These are phyloP conservation scores for Cercospora janseana DNA, from an alignment of 2,329 filamentous ascomycete genomes.

Conservation along the genomic window DNA sequence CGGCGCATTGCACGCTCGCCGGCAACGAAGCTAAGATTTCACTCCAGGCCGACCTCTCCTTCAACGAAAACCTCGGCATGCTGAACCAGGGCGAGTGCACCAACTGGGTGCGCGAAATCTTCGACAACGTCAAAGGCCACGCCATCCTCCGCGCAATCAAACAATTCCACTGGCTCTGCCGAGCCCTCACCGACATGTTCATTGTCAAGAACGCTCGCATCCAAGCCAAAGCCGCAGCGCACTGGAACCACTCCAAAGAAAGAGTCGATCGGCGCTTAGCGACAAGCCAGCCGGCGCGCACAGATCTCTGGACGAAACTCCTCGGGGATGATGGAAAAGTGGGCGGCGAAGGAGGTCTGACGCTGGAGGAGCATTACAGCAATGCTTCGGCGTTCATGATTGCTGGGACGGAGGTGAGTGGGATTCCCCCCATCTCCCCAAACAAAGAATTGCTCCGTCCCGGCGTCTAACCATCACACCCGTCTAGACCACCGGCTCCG, in stretches of 20 bases:
- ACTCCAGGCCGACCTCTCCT: conserved; percentile 27
- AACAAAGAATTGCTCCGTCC: neutral
- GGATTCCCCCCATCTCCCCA: neutral
- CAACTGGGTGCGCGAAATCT: conserved; percentile 29
- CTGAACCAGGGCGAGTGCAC: conserved; percentile 27
- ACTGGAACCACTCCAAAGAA: conserved; percentile 24
- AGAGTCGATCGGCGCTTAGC: conserved; percentile 32
- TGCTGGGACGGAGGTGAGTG: conserved; percentile 36
- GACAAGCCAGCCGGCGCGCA: conserved; percentile 22
- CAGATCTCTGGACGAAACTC: conserved; percentile 33
- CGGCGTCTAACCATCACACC: neutral
- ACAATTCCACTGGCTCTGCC: conserved; percentile 6
- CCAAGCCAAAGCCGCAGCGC: conserved; percentile 21
- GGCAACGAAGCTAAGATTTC: neutral
- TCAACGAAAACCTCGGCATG: conserved; percentile 30
- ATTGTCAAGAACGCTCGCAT: conserved; percentile 21
- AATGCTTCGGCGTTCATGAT: conserved; percentile 38
- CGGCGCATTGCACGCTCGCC: neutral
- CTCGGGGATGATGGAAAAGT: conserved; percentile 18
- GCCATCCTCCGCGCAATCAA: conserved; percentile 18
- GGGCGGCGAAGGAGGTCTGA: conserved; percentile 15
- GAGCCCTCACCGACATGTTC: conserved; percentile 14
- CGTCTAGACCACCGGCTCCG: conserved; percentile 39
- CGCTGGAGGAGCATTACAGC: conserved; percentile 36
- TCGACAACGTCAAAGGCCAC: conserved; percentile 23